Conservation (phyloP, 331 rosid species). For the Rosa hybrid region DNA sequence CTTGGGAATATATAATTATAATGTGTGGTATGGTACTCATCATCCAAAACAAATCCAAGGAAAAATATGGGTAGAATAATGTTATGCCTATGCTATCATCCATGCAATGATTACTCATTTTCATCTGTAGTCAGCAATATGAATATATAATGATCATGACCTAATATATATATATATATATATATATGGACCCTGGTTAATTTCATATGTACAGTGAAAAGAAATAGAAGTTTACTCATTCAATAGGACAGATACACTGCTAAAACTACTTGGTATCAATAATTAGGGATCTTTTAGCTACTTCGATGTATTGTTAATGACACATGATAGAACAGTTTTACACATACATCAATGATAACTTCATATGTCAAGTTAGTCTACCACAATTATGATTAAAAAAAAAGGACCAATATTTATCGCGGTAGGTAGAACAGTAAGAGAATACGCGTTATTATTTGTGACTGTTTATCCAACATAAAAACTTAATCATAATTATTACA, state of each 20-base stretch:
- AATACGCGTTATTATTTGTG: too few relatives aligned
- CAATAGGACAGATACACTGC: neutral
- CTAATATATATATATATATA: neutral
- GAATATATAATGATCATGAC: neutral
- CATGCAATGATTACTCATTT: conserved; percentile 9
- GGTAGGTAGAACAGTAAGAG: neutral
- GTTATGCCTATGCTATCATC: neutral
- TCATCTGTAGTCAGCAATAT: neutral
- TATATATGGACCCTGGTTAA: neutral
- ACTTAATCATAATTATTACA: too few relatives aligned
- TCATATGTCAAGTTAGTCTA: too few relatives aligned
- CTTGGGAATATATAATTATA: neutral
- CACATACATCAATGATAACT: neutral
- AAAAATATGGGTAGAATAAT: neutral
- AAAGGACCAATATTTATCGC: neutral
- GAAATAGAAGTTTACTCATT: neutral
- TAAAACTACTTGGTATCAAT: neutral
- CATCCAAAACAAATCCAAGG: neutral
- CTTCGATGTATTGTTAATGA: neutral
- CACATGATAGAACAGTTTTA: neutral
- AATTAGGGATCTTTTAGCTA: conserved; percentile 1
- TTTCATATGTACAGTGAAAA: neutral
- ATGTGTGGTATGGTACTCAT: neutral
- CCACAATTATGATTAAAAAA: neutral
- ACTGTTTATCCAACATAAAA: too few relatives aligned